Evolutionary conservation across 108 stramenopile species (phyloP), one percentile per base, ranked within the genome.

Genomic region (Schizochytrium sp.): DNA sequence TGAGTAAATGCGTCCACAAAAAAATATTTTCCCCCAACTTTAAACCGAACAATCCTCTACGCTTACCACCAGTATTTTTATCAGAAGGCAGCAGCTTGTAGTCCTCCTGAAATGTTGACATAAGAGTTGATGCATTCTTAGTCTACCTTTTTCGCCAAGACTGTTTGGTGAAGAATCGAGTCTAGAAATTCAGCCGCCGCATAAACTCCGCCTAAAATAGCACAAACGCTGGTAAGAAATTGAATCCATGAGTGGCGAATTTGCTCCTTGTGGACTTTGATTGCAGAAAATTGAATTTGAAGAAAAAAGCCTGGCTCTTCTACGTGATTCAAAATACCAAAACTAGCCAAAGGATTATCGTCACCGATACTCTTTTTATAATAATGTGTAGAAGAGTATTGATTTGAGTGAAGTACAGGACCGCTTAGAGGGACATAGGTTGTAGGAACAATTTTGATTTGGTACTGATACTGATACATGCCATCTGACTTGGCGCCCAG

Each of bases 381-480:
- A 42, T 83, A 83, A 55, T 55, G 55, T 42, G 76, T 83, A 8
- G 76, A 49, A 19, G 76, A 83, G 53, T 83, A 83, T 53, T 83
- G 76, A 53, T 83, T 83, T n/a, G 76, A 83, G 15, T n/a, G 5
- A n/a, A 55, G 38, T 2, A 28, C 8, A 5, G 53, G 53, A 38
- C 76, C 28, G 55, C 28, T 7, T 0, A 83, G 53, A 10, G 12
- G 50, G 0, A 40, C 53, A 53, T 55, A 83, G 1, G 28, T 55
- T 0, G 76, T 83, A n/a, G 76, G 76, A 83, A 83, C 76, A 7
- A 83, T 53, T 53, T 83, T 83, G 3, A 83, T 53, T 28, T 83
- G 76, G 28, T 83, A 83, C 28, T 83, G 76, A 42, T 83, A 83
- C 28, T 83, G 76, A 40, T 83, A 83, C 76, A 83, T 55, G 76